Base-by-base conservation (phyloP, 192 early-diverging fungal species). In the Phycomyces blakesleeanus region DNA sequence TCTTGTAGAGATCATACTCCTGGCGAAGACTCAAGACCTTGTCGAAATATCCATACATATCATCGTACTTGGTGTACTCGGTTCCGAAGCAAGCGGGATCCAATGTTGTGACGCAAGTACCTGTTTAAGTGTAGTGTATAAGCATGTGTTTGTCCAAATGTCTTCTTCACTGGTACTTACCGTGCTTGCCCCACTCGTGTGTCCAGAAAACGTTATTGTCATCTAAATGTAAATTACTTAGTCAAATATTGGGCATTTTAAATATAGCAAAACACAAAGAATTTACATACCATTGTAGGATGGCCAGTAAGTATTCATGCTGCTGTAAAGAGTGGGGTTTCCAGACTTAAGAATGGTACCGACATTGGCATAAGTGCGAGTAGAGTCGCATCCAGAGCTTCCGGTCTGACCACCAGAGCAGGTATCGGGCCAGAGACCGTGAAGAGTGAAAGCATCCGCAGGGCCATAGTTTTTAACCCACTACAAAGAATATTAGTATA, bases 171-270 rank as follows among this genome's bases (percentile, higher is more conserved):
- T 85, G 18, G 40, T 47, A 5, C 8, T 86, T 90, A 59, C 90
- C 90, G 66, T 92, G 90, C 79, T 92, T 92, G 78, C 67, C 71
- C 86, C 86, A 92, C 56, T 92, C 90, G 66, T 92, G 90, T 6
- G 83, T 68, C 87, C 87, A 90, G 74, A 92, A 88, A 71, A 76
- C 83, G 74, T 87, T 81, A 75, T 90, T 85, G 75, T 83, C 81
- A 22, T 34, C 29, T 34, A 34, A 34, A 5, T 7, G 7, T 34
- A 7, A 34, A n/a, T n/a, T 7, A 34, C 7, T 34, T 34, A 34
- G 29, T 34, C 2, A 34, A 34, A 5, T 7, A 7, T 34, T 34
- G n/a, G n/a, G 2, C 29, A 5, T 34, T 5, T 34, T 34, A 7
- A 34, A 34, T 34, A 34, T 2, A 34, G 29, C 29, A 34, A 34